Base-by-base conservation (phyloP, 140 eudicot genomes). In the Cichorium intybus region DNA sequence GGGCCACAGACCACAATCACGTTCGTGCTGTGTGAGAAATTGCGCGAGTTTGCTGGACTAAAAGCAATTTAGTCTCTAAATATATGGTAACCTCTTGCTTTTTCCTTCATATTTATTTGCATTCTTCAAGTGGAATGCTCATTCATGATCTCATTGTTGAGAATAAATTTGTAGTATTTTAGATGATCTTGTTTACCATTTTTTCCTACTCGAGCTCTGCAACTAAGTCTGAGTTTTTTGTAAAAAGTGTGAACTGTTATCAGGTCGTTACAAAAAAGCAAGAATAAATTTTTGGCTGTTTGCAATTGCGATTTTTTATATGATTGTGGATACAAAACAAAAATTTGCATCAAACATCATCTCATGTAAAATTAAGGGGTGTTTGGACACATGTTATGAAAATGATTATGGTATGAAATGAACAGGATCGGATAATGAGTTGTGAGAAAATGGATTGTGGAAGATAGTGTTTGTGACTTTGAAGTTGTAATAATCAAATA, bases 1-100 rank as follows among this genome's bases (percentile, higher is more conserved):
- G 98, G 89, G 31, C 96, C 98, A 24, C 98, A 92, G 50, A 92
- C 96, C 2, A 88, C 88, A 16, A 88, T 92, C 52, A 92, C 96
- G 34, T 85, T 92, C 24, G 63, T 92, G 67, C 46, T 85, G 16
- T 92, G 92, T 12, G 98, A 92, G 88, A 85, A 92, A 87, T 81
- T 92, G 50, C 91, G 96, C 0, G 95, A 85, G 64, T 54, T 92
- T 37, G 78, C 89, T 17, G 98, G 98, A 69, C 52, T 92, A 34
- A 82, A 81, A 80, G 92, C 95, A 67, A 78, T 92, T 28, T 91
- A 84, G 75, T 16, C 55, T 60, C 56, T 39, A 24, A 60, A 29
- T 33, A 11, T 16, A 62, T 15, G 41, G 63, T 52, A 60, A 22
- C 23, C 18, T 53, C 37, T 63, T 54, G 33, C 29, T 48, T 46